phyloP scores from a whole-genome alignment of 1,284 basidiomycete species.

The Marasmius sp. region DNA sequence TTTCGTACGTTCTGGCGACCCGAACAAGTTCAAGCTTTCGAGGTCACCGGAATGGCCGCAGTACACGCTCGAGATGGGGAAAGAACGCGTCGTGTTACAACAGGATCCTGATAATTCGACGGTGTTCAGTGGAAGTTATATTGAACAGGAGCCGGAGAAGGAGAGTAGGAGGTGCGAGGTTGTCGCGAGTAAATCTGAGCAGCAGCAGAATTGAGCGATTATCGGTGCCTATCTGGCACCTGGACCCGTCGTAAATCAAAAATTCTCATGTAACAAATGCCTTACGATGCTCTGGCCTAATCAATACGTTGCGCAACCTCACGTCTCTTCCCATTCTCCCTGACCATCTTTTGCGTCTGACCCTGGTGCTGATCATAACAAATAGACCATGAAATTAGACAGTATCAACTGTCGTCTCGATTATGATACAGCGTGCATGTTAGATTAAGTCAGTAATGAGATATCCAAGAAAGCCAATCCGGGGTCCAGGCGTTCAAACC shows the following conservation, averaged over 20 bases:
- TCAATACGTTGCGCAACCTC: too few species aligned
- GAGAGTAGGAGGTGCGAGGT: constrained; percentile 39
- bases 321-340: too few species aligned
- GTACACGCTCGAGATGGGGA: constrained; percentile 26
- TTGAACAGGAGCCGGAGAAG: constrained; percentile 37
- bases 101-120: constrained; percentile 32
- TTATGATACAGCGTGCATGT: too few species aligned
- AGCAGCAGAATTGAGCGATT: constrained; percentile 30
- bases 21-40: constrained; percentile 48
- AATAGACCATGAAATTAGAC: too few species aligned
- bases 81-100: constrained; percentile 42
- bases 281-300: too few species aligned
- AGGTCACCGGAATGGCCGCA: constrained; percentile 44
- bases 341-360: too few species aligned
- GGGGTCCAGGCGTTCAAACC: background rate
- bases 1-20: constrained; percentile 52
- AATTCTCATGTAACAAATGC: too few species aligned
- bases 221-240: too few species aligned
- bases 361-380: too few species aligned
- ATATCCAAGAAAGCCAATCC: background rate
- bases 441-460: too few species aligned
- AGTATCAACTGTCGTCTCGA: too few species aligned
- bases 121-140: constrained; percentile 37
- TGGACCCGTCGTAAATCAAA: too few species aligned
- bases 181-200: constrained; percentile 29